Conservation (phyloP, 805 yeast genomes). For the Danielozyma ontarioensis region DNA sequence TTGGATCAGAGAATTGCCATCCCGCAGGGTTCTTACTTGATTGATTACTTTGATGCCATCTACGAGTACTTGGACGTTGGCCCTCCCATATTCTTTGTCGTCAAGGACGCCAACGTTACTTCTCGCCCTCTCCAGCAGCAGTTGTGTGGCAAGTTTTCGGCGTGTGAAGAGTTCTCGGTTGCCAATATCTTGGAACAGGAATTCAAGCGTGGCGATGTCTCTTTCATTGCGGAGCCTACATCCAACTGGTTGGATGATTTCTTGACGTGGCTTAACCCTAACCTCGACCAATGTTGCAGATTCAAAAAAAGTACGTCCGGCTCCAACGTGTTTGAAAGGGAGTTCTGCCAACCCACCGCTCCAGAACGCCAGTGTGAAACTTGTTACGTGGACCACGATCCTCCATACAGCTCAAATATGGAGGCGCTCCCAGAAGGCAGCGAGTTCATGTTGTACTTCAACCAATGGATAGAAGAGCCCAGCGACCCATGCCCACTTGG, state of each 20-base stretch:
- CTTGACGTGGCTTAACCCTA: conserved; percentile 81
- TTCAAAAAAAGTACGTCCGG: conserved; percentile 44
- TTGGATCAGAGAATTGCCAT: conserved; percentile 87
- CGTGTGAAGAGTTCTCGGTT: conserved; percentile 75
- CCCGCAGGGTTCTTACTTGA: conserved; percentile 76
- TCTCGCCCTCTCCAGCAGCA: conserved; percentile 57
- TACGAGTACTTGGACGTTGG: conserved; percentile 75
- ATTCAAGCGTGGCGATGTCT: conserved; percentile 54
- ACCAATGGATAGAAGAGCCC: conserved; percentile 77
- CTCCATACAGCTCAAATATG: conserved; percentile 69
- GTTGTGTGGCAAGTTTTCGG: conserved; percentile 82
- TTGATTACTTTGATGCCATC: conserved; percentile 74
- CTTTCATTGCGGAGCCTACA: conserved; percentile 75
- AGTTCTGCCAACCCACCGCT: conserved; percentile 62
- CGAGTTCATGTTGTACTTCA: conserved; percentile 66
- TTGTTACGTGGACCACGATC: conserved; percentile 58
- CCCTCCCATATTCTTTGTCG: conserved; percentile 86
- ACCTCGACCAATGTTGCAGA: conserved; percentile 80
- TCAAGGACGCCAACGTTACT: conserved; percentile 64
- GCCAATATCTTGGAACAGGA: conserved; percentile 84
- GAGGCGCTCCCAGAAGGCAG: conserved; percentile 72
- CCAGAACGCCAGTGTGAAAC: conserved; percentile 69
- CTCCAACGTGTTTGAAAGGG: conserved; percentile 14
- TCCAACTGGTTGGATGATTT: conserved; percentile 94
- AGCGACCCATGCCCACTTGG: conserved; percentile 93